These are phyloP conservation scores for Thalassia testudinum DNA, from an alignment of 116 monocot genomes.

Conservation along the genomic window DNA sequence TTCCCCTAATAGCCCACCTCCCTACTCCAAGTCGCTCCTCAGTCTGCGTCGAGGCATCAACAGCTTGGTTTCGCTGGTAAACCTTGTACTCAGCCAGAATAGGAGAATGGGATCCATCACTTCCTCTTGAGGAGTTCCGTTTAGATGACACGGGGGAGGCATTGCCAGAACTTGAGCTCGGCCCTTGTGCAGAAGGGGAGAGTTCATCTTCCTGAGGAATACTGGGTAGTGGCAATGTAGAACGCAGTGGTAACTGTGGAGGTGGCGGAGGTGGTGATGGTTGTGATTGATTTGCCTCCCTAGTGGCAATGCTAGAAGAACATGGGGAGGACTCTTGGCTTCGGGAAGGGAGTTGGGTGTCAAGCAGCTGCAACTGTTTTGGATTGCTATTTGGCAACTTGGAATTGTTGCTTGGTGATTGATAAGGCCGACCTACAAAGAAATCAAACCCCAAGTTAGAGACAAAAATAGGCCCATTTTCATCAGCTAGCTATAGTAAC, in stretches of 20 bases:
- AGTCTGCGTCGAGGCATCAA: slow-evolving; percentile 81
- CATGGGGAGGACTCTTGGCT: slow-evolving; percentile 44
- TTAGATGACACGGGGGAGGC: slow-evolving; percentile 22
- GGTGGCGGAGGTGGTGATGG: slow-evolving; percentile 10
- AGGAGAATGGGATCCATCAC: slow-evolving; percentile 13
- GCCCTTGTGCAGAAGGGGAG: slow-evolving; percentile 1
- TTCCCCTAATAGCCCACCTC: not conserved
- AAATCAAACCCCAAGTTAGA: not conserved
- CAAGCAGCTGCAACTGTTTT: slow-evolving; percentile 8
- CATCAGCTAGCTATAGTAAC: not conserved
- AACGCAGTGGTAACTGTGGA: slow-evolving; percentile 1
- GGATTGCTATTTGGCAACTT: slow-evolving; percentile 15
- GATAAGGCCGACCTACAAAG: slow-evolving; percentile 7
- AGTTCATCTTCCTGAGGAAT: slow-evolving; percentile 15
- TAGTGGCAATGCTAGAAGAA: slow-evolving; percentile 18
- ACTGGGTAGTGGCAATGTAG: not conserved
- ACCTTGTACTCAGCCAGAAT: slow-evolving; percentile 19
- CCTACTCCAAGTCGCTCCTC: slow-evolving; percentile 21
- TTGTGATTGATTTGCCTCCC: slow-evolving; percentile 18
- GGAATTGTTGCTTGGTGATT: not conserved
- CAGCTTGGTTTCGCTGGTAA: slow-evolving; percentile 17
- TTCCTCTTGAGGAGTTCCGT: slow-evolving; percentile 12
- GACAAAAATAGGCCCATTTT: not conserved
- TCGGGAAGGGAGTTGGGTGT: slow-evolving; percentile 19
- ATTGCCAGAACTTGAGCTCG: slow-evolving; percentile 8